Evolutionary conservation across 805 yeast species (phyloP).

Genomic region (Starmera quercuum): DNA sequence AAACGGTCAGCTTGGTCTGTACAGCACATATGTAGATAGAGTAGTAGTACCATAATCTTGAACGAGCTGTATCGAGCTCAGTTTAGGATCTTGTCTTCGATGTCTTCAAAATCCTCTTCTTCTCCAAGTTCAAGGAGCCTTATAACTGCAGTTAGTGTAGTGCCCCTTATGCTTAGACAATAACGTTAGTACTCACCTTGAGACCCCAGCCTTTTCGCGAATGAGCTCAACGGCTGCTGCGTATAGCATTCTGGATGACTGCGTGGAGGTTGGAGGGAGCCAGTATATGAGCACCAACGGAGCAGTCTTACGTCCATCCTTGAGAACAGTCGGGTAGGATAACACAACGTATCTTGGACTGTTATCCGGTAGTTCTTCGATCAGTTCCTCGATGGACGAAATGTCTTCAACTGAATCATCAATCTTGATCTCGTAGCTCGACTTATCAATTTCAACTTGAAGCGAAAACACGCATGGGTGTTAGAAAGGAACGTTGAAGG

Average conservation of each 20-base stretch:
- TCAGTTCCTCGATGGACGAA: slow-evolving; percentile 49
- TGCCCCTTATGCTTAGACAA: slow-evolving; percentile 13
- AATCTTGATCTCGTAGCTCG: slow-evolving; percentile 40
- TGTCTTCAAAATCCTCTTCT: slow-evolving; percentile 61
- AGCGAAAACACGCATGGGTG: slow-evolving; percentile 4
- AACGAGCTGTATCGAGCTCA: too few relatives aligned
- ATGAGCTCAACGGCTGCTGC: slow-evolving; percentile 86
- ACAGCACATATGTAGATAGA: too few relatives aligned
- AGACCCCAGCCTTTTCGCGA: slow-evolving; percentile 44
- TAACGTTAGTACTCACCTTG: slow-evolving; percentile 19
- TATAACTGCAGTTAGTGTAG: slow-evolving; percentile 9
- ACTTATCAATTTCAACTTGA: slow-evolving; percentile 47
- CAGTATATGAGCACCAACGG: slow-evolving; percentile 83
- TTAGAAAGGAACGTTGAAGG: slow-evolving; percentile 8
- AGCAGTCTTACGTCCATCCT: slow-evolving; percentile 65
- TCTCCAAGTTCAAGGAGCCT: slow-evolving; percentile 57
- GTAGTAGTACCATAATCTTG: too few relatives aligned
- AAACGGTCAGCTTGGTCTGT: too few relatives aligned
- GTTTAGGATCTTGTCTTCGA: slow-evolving; percentile 32
- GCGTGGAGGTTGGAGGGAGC: slow-evolving; percentile 82
- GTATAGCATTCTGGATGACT: slow-evolving; percentile 76
- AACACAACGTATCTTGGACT: slow-evolving; percentile 69
- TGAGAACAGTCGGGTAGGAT: slow-evolving; percentile 62
- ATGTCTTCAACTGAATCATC: slow-evolving; percentile 40
- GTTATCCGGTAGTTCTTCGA: slow-evolving; percentile 76